Conservation (phyloP, 1,284 basidiomycete species). For the Coniferiporia weirii region DNA sequence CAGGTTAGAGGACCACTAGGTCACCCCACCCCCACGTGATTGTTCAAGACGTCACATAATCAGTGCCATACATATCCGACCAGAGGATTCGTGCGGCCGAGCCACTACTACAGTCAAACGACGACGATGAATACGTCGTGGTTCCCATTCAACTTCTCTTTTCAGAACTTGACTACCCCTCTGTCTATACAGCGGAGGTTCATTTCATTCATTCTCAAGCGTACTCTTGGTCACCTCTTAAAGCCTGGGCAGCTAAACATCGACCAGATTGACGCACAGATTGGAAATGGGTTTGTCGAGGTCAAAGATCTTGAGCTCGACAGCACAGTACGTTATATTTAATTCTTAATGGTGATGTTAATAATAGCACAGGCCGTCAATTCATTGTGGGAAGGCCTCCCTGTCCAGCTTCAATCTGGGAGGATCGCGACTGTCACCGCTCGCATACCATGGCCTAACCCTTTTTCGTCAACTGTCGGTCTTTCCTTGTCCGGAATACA, state of each 20-base stretch:
- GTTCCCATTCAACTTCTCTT: conserved; percentile 13
- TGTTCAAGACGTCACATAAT: not conserved
- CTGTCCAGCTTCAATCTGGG: conserved; percentile 67
- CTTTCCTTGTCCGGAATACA: conserved; percentile 60
- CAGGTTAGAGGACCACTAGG: too few relatives aligned
- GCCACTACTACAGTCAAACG: not conserved
- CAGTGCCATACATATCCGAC: not conserved
- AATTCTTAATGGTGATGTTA: not conserved
- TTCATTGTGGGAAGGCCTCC: conserved; percentile 59
- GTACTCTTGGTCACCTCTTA: conserved; percentile 79
- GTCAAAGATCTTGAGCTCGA: conserved; percentile 81
- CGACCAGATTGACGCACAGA: conserved; percentile 86
- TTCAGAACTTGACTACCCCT: conserved; percentile 60
- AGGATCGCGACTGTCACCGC: conserved; percentile 69
- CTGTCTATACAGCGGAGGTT: conserved; percentile 84
- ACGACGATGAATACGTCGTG: conserved; percentile 15
- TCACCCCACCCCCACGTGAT: too few relatives aligned
- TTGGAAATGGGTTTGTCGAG: conserved; percentile 84
- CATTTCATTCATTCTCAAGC: conserved; percentile 83
- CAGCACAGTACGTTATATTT: conserved; percentile 50
- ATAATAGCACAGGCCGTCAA: conserved; percentile 68
- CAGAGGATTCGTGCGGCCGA: not conserved
- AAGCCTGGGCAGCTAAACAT: conserved; percentile 85
- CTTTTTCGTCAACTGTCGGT: conserved; percentile 64
- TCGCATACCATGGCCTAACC: conserved; percentile 73